These are phyloP conservation scores for Triticum dicoccoides DNA, from an alignment of 176 grass and related monocot genomes.

Conservation along the genomic window DNA sequence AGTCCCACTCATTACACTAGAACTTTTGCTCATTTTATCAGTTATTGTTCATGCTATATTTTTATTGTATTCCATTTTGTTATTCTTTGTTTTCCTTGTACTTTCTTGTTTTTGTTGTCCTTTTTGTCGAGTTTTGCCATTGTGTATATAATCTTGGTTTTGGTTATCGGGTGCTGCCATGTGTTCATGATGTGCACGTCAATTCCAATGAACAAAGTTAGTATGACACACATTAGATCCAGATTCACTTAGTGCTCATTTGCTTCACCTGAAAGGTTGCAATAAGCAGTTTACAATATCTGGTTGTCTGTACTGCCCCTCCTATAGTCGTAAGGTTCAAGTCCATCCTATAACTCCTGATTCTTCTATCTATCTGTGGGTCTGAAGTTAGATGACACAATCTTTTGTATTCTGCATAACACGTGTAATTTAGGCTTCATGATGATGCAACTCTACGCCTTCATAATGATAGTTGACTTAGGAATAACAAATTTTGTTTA, in stretches of 20 bases:
- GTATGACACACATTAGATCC: background rate
- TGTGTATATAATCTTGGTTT: background rate
- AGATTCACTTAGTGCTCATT: background rate
- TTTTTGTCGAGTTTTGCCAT: background rate
- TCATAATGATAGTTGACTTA: background rate
- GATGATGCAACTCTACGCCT: background rate
- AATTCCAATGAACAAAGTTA: constrained; percentile 2
- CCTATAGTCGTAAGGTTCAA: background rate
- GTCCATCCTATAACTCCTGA: background rate
- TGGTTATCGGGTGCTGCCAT: background rate
- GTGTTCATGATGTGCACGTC: background rate
- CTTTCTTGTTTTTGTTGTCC: background rate
- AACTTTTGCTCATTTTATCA: constrained; percentile 12
- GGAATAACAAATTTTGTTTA: background rate
- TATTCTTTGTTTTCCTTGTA: background rate
- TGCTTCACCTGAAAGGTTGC: constrained; percentile 16
- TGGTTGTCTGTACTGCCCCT: constrained; percentile 7
- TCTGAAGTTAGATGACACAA: background rate
- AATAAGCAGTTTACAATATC: constrained; percentile 21
- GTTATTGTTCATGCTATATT: background rate
- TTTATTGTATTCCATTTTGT: background rate
- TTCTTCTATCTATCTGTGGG: constrained; percentile 1
- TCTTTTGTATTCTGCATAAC: background rate
- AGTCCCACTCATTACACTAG: background rate
- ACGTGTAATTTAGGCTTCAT: background rate